Percentiles rank a stretch among this genome's conserved stretches.
These are phyloP conservation scores for Beauveria australis DNA, from an alignment of 2,329 filamentous ascomycete genomes.

Conservation along the genomic window DNA sequence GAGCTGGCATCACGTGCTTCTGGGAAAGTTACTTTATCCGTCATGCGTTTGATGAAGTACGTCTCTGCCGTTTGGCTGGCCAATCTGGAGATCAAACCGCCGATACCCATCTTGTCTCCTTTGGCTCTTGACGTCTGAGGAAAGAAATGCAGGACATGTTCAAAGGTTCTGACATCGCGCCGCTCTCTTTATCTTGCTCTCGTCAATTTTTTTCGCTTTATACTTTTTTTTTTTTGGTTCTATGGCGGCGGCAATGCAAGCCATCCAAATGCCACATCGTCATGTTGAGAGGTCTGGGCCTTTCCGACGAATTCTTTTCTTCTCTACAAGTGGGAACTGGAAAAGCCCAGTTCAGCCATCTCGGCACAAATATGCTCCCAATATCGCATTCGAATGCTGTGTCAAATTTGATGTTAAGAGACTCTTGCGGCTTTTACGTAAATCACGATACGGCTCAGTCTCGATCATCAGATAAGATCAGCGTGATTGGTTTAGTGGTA, in stretches of 20 bases:
- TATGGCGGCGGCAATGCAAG: background rate
- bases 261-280: background rate
- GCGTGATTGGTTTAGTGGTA: constrained; percentile 13
- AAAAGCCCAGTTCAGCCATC: no score
- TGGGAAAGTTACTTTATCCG: background rate
- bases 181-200: background rate
- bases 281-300: background rate
- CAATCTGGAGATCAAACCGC: background rate
- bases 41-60: background rate
- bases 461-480: constrained; percentile 4
- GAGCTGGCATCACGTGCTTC: background rate
- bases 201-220: no score
- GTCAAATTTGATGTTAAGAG: no score
- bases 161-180: no score
- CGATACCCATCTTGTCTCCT: background rate
- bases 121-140: background rate
- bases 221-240: background rate
- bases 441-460: background rate
- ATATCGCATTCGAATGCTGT: no score
- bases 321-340: no score
- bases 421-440: background rate
- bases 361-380: no score
- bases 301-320: background rate
- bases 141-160: no score
- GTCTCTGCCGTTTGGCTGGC: background rate